These are phyloP conservation scores for Psidium guajava DNA, from an alignment of 345 rosid genomes.

Conservation along the genomic window DNA sequence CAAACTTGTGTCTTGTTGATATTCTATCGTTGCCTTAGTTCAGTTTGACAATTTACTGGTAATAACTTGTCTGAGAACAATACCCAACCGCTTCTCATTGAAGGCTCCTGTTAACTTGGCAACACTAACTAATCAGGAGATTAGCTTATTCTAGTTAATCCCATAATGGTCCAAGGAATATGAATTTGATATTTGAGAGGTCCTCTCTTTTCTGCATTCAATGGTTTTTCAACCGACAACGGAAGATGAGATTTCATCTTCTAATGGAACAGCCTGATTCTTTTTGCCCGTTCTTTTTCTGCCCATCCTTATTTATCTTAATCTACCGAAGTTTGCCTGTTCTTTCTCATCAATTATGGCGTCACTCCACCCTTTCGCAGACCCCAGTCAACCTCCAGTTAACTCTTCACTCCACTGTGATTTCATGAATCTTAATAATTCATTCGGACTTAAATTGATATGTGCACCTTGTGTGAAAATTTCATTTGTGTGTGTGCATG, in stretches of 20 bases:
- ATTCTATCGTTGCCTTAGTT: neutral
- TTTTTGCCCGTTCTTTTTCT: neutral
- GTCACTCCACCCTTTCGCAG: neutral
- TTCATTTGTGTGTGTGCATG: neutral
- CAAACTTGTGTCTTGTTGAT: neutral
- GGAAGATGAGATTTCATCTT: neutral
- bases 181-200: neutral
- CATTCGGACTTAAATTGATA: neutral
- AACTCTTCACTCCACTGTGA: neutral
- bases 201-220: neutral
- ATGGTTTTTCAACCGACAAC: neutral
- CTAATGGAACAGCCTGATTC: neutral
- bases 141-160: neutral
- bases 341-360: neutral
- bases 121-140: neutral
- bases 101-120: neutral
- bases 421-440: neutral
- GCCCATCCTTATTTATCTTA: neutral
- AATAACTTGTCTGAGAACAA: neutral
- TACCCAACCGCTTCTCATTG: neutral
- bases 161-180: neutral
- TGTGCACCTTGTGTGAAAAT: neutral
- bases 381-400: neutral
- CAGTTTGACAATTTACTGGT: neutral
- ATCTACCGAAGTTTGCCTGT: neutral